phyloP scores from a whole-genome alignment of 495 filamentous ascomycete species.

The Tirmania nivea region DNA sequence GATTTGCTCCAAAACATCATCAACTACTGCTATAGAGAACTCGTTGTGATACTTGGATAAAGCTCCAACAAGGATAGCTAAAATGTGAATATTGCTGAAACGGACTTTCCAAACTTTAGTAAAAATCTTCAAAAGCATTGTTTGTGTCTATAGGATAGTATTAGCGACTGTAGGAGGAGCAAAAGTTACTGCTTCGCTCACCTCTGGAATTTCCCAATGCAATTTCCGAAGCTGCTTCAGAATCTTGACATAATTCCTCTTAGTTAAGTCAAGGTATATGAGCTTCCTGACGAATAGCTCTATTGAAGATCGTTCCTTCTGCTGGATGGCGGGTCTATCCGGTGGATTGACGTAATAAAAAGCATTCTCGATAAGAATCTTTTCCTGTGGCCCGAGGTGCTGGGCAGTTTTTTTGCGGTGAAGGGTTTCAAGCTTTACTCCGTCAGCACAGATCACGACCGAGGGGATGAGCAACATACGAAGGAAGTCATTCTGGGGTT shows the following conservation, averaged over 20 bases:
- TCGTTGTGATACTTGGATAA: slow-evolving; percentile 79
- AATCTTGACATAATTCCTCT: slow-evolving; percentile 78
- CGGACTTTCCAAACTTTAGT: slow-evolving; percentile 92
- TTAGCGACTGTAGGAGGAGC: not conserved
- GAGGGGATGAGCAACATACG: not conserved
- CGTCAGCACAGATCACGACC: too few relatives aligned
- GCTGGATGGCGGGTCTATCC: slow-evolving; percentile 75
- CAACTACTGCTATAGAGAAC: slow-evolving; percentile 70
- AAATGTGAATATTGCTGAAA: slow-evolving; percentile 87
- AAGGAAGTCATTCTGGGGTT: slow-evolving; percentile 82
- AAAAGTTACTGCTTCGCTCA: slow-evolving; percentile 18
- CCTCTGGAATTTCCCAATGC: slow-evolving; percentile 88
- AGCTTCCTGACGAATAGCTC: slow-evolving; percentile 83
- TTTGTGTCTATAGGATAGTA: slow-evolving; percentile 5
- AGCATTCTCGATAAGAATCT: slow-evolving; percentile 96
- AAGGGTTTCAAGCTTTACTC: slow-evolving; percentile 48
- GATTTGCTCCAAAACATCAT: slow-evolving; percentile 75
- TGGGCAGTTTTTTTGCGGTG: slow-evolving; percentile 91
- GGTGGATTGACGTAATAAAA: slow-evolving; percentile 96
- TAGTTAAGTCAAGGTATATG: slow-evolving; percentile 80
- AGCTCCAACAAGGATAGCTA: slow-evolving; percentile 75
- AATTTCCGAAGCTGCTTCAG: slow-evolving; percentile 83
- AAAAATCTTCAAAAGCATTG: slow-evolving; percentile 73
- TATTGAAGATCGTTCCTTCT: slow-evolving; percentile 85
- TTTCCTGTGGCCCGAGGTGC: slow-evolving; percentile 83